Evolutionary conservation across 768 basidiomycete genomes (phyloP).

Genomic region (Termitomyces sp.): DNA sequence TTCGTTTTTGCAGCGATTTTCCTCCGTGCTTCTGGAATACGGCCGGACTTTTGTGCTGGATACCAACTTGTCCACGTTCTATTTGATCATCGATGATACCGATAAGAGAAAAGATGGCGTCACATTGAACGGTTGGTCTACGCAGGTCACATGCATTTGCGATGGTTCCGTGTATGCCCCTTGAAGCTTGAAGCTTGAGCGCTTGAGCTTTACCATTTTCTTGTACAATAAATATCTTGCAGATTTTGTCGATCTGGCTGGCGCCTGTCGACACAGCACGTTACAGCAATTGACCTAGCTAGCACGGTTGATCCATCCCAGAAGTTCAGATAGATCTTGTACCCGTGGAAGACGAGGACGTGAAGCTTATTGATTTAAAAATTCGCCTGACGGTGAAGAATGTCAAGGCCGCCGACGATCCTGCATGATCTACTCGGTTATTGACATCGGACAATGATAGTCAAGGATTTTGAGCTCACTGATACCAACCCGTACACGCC

Average conservation of each 20-base stretch:
- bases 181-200: neutral
- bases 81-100: slow-evolving; percentile 8
- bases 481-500: too few species aligned
- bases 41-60: neutral
- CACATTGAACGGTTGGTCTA: neutral
- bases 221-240: neutral
- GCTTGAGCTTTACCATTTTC: neutral
- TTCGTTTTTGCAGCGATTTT: slow-evolving; percentile 1
- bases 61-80: neutral
- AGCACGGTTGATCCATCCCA: neutral
- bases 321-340: neutral
- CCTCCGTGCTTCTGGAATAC: slow-evolving; percentile 1
- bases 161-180: neutral
- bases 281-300: neutral
- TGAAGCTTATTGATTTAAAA: neutral
- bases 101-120: slow-evolving; percentile 5
- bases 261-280: neutral
- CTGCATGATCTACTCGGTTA: neutral
- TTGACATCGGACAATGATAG: neutral
- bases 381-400: too few species aligned
- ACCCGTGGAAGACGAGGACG: neutral
- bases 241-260: neutral
- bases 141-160: slow-evolving; percentile 1
- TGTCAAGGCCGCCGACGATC: neutral
- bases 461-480: neutral